Evolutionary conservation across 805 yeast genomes (phyloP), one percentile per base, ranked within the genome.

Genomic region (Metschnikowia colocasiae): DNA sequence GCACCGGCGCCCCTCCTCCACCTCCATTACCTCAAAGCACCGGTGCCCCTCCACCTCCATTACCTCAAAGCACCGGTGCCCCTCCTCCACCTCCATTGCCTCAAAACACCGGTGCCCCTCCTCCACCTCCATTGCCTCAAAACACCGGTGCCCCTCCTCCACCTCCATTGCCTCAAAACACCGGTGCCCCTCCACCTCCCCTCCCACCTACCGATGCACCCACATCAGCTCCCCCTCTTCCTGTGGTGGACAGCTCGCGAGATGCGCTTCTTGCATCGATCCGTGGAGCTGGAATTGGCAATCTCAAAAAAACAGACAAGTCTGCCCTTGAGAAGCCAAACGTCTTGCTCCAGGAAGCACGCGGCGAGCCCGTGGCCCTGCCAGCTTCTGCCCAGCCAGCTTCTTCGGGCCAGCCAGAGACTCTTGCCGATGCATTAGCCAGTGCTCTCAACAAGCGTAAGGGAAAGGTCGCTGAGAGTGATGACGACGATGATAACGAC

Each of bases 241-340:
- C 49, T 19, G 33, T 43, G 5, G 30, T 34, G 2, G 90, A 76
- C 54, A 67, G 71, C 1, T 83, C 83, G 0, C 73, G 96, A 56
- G 95, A 87, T 63, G 95, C 95, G 0, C 73, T 92, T 35, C 71
- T 92, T 50, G 87, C 95, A 0, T 88, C 97, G 0, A 92, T 92
- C 55, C 76, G 96, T 56, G 80, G 83, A 32, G 83, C 96, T 0
- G 91, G 92, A 31, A 32, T 91, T 4, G 83, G 85, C 0, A 59
- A 80, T 5, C 75, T 92, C 55, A 80, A 75, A 53, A 88, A 83
- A 61, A 85, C 85, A 1, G 97, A 92, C 64, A 92, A 90, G 65
- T 66, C 88, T 0, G 90, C 85, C 57, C 69, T 89, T 34, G 97
- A 91, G 30, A 80, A 76, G 51, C 96, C 97, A 8, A 81, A 85